These are phyloP conservation scores for Colletotrichum tamarilloi DNA, from an alignment of 2,329 filamentous ascomycete species.

Conservation along the genomic window DNA sequence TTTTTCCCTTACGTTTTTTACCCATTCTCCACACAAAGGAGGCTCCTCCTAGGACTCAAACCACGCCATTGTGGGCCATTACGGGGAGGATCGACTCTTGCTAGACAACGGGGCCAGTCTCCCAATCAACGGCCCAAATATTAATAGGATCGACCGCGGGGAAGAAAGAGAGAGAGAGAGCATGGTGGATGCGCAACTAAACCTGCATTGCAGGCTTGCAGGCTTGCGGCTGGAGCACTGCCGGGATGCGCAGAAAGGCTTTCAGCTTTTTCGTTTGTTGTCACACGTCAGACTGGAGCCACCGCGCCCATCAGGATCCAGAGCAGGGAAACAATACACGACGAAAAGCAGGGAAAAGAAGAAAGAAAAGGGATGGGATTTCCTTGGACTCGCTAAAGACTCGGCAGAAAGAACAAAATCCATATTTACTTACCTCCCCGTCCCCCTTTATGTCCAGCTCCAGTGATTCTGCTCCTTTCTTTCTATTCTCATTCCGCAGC, in stretches of 20 bases:
- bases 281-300: conserved; percentile 34
- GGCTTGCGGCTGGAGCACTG: not conserved
- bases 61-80: not conserved
- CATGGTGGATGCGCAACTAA: not conserved
- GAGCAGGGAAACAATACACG: conserved; percentile 20
- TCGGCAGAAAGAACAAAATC: not conserved
- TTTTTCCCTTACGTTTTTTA: not conserved
- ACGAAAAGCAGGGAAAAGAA: not conserved
- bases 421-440: not conserved
- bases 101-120: not conserved
- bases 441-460: too few species aligned
- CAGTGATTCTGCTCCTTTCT: not conserved
- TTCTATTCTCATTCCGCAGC: not conserved
- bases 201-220: not conserved
- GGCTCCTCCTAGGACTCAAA: not conserved
- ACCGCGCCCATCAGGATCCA: conserved; percentile 3
- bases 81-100: conserved; percentile 14
- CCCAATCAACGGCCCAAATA: conserved; percentile 13
- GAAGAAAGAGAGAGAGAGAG: too few species aligned
- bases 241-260: not conserved
- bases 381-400: not conserved
- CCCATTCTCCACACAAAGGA: not conserved
- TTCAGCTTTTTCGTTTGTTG: conserved; percentile 1
- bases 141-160: conserved; percentile 21
- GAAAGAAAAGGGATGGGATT: not conserved